A percentile compares a stretch with the other conserved stretches of the same genome.
Evolutionary conservation across 73 alveolate genomes (phyloP).

Genomic region (Paramecium biaurelia): DNA sequence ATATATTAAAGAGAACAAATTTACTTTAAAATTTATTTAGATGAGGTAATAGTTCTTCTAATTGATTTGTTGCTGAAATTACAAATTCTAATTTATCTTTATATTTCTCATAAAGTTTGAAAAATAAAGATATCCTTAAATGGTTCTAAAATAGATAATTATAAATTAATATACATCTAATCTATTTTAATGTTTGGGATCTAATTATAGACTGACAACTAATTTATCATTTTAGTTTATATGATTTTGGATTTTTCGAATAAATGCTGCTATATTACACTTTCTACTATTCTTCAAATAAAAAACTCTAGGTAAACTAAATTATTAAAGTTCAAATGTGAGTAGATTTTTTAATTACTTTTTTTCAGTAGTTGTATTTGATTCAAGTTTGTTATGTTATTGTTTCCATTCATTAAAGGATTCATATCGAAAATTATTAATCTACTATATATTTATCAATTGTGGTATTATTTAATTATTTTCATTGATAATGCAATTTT

Average conservation of each 20-base stretch:
- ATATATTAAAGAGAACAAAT: conserved; percentile 8
- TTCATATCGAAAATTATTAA: not conserved
- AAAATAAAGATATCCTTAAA: not conserved
- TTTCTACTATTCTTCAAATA: not conserved
- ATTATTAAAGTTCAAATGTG: not conserved
- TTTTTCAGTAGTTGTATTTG: not conserved
- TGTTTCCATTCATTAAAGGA: conserved; percentile 29
- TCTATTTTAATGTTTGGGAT: not conserved
- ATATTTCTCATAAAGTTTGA: not conserved
- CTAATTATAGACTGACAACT: not conserved
- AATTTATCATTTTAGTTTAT: not conserved
- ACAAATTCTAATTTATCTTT: not conserved
- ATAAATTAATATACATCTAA: not conserved
- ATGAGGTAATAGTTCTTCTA: conserved; percentile 34
- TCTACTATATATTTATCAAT: not conserved
- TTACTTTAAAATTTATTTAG: not conserved
- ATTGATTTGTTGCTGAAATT: not conserved
- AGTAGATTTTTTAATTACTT: not conserved
- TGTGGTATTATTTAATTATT: not conserved
- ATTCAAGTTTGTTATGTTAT: not conserved
- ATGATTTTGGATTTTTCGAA: not conserved
- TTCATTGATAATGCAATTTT: not conserved
- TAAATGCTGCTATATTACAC: not conserved
- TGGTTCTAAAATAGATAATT: not conserved
- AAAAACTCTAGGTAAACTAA: conserved; percentile 24